phyloP scores from a whole-genome alignment of 2,329 filamentous ascomycete genomes.

The Colletotrichum sp. region DNA sequence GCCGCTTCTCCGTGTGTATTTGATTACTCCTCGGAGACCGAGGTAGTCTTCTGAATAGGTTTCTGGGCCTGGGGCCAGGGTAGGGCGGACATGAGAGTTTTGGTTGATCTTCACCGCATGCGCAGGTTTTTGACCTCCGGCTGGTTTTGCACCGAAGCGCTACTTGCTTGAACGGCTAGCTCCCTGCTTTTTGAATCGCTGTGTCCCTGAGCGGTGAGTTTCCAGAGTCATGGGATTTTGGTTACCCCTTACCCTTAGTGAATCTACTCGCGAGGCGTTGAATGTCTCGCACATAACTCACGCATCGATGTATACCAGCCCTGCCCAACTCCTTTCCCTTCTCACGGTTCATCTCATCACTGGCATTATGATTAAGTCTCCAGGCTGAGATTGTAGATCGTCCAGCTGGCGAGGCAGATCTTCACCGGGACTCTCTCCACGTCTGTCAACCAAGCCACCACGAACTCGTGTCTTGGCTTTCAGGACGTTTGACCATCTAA shows the following conservation, averaged over 20 bases:
- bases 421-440: not conserved
- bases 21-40: not conserved
- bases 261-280: not conserved
- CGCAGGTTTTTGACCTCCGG: not conserved
- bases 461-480: not conserved
- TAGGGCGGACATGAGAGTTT: not conserved
- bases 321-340: not conserved
- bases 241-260: not conserved
- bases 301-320: not conserved
- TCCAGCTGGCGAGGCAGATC: not conserved
- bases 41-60: not conserved
- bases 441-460: not conserved
- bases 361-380: not conserved
- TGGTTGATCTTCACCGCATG: not conserved
- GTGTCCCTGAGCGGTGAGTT: not conserved
- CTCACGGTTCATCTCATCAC: not conserved
- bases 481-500: not conserved
- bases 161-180: not conserved
- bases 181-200: not conserved
- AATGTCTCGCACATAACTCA: not conserved
- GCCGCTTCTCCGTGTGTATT: not conserved
- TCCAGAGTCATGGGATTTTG: not conserved
- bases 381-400: not conserved
- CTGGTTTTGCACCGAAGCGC: not conserved
- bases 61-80: not conserved